Evolutionary conservation across 208 protist species (phyloP).

Genomic region (Acanthamoeba divionensis): DNA sequence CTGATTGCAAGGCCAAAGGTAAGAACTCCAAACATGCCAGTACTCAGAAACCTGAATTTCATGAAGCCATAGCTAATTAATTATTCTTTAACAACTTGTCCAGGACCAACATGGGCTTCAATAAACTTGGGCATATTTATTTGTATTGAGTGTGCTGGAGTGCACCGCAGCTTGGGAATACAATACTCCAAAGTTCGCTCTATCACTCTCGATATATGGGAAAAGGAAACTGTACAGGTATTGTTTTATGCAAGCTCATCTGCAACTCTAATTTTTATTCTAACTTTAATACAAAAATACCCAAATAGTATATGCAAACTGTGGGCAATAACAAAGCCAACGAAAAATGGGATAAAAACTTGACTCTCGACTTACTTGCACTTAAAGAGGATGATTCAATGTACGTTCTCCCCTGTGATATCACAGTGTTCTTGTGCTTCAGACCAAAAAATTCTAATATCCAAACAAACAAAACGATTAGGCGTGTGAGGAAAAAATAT

Average conservation of each 20-base stretch:
- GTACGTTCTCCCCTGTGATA: no score
- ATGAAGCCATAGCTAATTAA: no score
- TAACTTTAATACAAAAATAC: no score
- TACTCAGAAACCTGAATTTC: no score
- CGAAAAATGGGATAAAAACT: conserved; percentile 53
- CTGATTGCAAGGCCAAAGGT: conserved; percentile 64
- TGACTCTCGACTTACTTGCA: no score
- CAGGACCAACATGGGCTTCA: conserved; percentile 71
- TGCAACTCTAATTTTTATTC: no score
- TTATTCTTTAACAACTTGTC: not conserved
- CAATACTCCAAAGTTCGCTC: conserved; percentile 78
- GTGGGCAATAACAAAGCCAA: conserved; percentile 58
- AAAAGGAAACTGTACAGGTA: conserved; percentile 9
- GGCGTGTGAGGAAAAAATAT: no score
- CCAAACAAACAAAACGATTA: no score
- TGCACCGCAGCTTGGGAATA: conserved; percentile 73
- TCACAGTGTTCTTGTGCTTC: no score
- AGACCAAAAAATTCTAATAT: no score
- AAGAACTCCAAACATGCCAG: not conserved
- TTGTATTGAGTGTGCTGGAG: conserved; percentile 76
- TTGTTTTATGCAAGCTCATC: no score
- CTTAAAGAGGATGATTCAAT: no score
- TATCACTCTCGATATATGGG: conserved; percentile 73
- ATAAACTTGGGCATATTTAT: conserved; percentile 80
- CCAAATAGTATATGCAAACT: conserved; percentile 18